These are phyloP conservation scores for Syzygium aqueum DNA, from an alignment of 345 rosid species.

Conservation along the genomic window DNA sequence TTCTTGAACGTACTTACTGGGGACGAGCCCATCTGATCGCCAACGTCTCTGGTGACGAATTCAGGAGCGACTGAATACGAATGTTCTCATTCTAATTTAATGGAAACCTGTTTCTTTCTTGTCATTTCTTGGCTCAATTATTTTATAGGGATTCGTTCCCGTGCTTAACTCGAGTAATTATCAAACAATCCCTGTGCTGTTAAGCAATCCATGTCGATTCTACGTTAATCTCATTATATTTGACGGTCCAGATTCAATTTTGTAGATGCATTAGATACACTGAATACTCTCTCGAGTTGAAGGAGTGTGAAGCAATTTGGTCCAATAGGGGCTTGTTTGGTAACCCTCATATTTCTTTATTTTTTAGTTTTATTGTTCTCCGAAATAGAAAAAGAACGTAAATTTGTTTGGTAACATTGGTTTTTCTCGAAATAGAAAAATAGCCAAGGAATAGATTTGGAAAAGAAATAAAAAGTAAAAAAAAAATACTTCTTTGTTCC, in stretches of 20 bases:
- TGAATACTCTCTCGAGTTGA: neutral
- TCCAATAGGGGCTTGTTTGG: neutral
- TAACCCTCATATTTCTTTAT: too few relatives aligned
- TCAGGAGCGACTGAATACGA: neutral
- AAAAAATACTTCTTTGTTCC: too few relatives aligned
- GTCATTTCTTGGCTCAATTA: neutral
- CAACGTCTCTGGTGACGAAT: neutral
- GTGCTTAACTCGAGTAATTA: neutral
- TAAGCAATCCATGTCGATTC: neutral
- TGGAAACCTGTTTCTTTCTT: neutral
- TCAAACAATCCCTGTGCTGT: neutral
- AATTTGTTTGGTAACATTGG: too few relatives aligned
- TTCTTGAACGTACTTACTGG: neutral
- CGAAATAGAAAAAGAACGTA: too few relatives aligned
- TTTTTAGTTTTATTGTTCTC: too few relatives aligned
- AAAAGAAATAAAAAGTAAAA: too few relatives aligned
- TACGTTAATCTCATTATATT: neutral
- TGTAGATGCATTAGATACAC: accelerated
- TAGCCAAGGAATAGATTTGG: too few relatives aligned
- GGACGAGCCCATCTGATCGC: neutral
- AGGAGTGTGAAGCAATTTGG: neutral
- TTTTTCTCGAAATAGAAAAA: too few relatives aligned
- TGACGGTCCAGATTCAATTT: neutral
- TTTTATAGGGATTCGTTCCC: neutral
- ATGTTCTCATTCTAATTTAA: neutral